Conservation (phyloP, 192 early-diverging fungal genomes). For the Coemansia sp. region DNA sequence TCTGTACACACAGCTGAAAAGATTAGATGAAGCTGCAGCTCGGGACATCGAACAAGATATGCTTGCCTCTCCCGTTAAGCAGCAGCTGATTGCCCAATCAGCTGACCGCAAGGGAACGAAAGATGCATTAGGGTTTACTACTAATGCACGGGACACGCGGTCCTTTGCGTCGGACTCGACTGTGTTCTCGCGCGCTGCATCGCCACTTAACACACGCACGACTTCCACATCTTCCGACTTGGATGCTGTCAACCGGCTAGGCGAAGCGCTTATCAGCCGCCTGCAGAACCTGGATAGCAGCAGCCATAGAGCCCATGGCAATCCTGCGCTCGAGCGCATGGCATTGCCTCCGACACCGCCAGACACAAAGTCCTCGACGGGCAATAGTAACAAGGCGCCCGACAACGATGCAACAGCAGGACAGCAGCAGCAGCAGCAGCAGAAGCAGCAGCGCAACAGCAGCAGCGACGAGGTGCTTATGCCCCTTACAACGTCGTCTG, state of each 20-base stretch:
- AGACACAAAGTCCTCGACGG: not conserved
- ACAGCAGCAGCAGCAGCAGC: not conserved
- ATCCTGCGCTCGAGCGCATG: not conserved
- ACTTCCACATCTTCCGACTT: slow-evolving; percentile 31
- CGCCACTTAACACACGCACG: slow-evolving; percentile 17
- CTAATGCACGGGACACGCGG: slow-evolving; percentile 29
- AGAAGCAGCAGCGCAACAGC: slow-evolving; percentile 19
- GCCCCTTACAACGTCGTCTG: slow-evolving; percentile 27
- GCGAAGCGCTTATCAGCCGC: slow-evolving; percentile 37
- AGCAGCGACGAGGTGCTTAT: slow-evolving; percentile 37
- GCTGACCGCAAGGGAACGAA: not conserved
- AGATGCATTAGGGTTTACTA: not conserved
- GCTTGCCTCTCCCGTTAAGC: not conserved
- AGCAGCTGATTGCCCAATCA: not conserved
- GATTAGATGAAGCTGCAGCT: slow-evolving; percentile 38
- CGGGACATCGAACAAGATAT: slow-evolving; percentile 19
- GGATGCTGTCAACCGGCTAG: slow-evolving; percentile 39
- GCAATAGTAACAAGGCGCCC: not conserved
- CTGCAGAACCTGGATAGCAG: slow-evolving; percentile 12
- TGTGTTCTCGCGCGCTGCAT: slow-evolving; percentile 40
- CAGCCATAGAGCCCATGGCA: not conserved
- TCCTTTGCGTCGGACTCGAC: slow-evolving; percentile 56
- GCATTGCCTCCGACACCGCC: slow-evolving; percentile 2
- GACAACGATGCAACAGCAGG: not conserved
- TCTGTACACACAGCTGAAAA: slow-evolving; percentile 36